These are phyloP conservation scores for Polygonum aviculare DNA, from an alignment of 148 eudicot species.

Conservation along the genomic window DNA sequence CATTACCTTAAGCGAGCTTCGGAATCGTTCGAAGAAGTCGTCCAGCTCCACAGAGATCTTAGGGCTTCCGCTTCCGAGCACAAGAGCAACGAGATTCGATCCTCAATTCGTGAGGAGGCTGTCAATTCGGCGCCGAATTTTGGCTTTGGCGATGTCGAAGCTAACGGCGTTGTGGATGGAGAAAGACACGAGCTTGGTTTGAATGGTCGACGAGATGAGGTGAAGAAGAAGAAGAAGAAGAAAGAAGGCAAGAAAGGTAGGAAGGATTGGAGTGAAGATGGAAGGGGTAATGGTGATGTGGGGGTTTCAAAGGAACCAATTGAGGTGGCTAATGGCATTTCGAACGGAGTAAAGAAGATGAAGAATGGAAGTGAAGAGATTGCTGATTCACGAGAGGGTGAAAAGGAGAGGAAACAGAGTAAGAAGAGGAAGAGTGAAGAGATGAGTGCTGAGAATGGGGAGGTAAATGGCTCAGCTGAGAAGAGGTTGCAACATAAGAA, in stretches of 20 bases:
- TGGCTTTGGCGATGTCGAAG: background rate
- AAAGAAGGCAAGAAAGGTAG: slow-evolving; percentile 5
- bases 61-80: slow-evolving; percentile 11
- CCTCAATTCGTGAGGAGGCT: background rate
- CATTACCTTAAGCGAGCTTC: slow-evolving; percentile 43
- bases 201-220: too few relatives aligned
- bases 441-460: slow-evolving; percentile 11
- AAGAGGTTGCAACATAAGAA: background rate
- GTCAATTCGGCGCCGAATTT: slow-evolving; percentile 10
- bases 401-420: slow-evolving; percentile 18
- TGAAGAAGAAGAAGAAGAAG: background rate
- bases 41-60: slow-evolving; percentile 35
- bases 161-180: background rate
- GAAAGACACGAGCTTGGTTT: background rate
- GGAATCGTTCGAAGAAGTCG: slow-evolving; percentile 34
- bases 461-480: slow-evolving; percentile 13
- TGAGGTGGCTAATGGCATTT: background rate
- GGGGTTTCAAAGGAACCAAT: background rate
- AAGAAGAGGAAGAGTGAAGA: slow-evolving; percentile 32
- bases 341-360: slow-evolving; percentile 1
- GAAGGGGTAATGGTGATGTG: background rate
- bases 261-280: slow-evolving; percentile 11
- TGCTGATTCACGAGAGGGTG: background rate
- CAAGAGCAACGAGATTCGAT: background rate
- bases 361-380: slow-evolving; percentile 13